phyloP scores from a whole-genome alignment of 2,329 filamentous ascomycete species.

The Penicillium capsulatum region DNA sequence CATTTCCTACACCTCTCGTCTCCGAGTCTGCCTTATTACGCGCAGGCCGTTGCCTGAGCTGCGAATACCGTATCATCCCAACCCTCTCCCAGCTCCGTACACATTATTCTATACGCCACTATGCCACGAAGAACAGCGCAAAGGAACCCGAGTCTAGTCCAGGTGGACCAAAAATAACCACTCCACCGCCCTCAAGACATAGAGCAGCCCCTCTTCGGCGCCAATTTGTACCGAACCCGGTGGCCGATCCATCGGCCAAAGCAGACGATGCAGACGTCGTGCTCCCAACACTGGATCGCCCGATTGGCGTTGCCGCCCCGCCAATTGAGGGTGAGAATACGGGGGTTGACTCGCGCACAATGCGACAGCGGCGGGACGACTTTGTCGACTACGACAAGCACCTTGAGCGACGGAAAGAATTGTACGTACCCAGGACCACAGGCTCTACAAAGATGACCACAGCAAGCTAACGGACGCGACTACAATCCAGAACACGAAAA shows the following conservation, averaged over 20 bases:
- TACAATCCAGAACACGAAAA: slow-evolving; percentile 58
- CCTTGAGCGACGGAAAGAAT: slow-evolving; percentile 65
- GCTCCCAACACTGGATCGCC: slow-evolving; percentile 58
- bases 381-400: slow-evolving; percentile 85
- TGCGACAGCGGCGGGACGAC: slow-evolving; percentile 68
- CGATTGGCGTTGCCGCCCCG: slow-evolving; percentile 74
- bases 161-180: slow-evolving; percentile 10
- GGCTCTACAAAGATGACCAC: too few relatives aligned
- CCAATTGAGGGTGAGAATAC: slow-evolving; percentile 77
- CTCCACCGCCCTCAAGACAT: slow-evolving; percentile 2
- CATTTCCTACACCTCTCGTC: slow-evolving; percentile 15
- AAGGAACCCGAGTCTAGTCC: slow-evolving; percentile 6
- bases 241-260: slow-evolving; percentile 18
- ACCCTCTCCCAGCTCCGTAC: slow-evolving; percentile 16
- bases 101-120: slow-evolving; percentile 26
- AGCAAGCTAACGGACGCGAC: slow-evolving; percentile 3
- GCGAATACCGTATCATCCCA: slow-evolving; percentile 31
- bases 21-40: slow-evolving; percentile 26
- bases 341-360: slow-evolving; percentile 64
- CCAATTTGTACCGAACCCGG: slow-evolving; percentile 30
- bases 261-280: slow-evolving; percentile 44
- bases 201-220: slow-evolving; percentile 7
- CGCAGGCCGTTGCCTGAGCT: slow-evolving; percentile 33
- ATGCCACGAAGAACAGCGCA: slow-evolving; percentile 23
- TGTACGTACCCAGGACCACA: too few relatives aligned